Base-by-base conservation (phyloP, 495 filamentous ascomycete genomes). In the Hyaloscypha hepaticicola region DNA sequence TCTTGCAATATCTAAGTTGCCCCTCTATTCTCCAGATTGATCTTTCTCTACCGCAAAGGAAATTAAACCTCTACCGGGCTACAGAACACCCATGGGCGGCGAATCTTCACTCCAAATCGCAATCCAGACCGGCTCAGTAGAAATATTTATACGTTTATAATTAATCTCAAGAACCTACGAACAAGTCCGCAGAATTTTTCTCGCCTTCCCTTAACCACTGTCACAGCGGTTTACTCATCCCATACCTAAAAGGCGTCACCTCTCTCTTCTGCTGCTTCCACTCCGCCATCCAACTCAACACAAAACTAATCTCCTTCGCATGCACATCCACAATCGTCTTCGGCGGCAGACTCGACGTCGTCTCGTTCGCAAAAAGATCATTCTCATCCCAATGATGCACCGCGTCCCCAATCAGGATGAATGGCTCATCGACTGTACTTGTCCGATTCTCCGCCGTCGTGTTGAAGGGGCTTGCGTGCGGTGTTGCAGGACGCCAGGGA, bases 371-470 rank as follows among this genome's bases (percentile, higher is more conserved):
- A 55, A 86, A 86, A 50, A 88, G 58, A 9, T 87, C 87, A 71
- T 90, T 89, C 80, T 90, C 83, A 72, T 90, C 88, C 85, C 84
- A 90, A 74, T 90, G 86, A 73, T 90, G 88, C 52, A 89, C 86
- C 0, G 77, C 85, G 0, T 77, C 80, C n/a, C 77, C 74, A 60
- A 91, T 87, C 59, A 89, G 70, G 26, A 88, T 76, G 63, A 86
- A 85, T 5, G 89, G 89, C 75, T 88, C 78, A 22, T 74, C 74
- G 0, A 77, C 74, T 1, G 88, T 90, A 41, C 78, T 87, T 6
- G 70, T 66, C 22, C 88, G 69, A 26, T 70, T 66, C 0, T 74
- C 68, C 12, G 82, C 77, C 0, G 75, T 79, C 34, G 84, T 77
- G 22, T 73, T 76, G 38, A 73, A 72, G 5, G 70, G 70, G 33